A percentile compares a stretch with the other conserved stretches of the same genome.
Evolutionary conservation across 768 basidiomycete species (phyloP).

Genomic region (Royoungia palumana): DNA sequence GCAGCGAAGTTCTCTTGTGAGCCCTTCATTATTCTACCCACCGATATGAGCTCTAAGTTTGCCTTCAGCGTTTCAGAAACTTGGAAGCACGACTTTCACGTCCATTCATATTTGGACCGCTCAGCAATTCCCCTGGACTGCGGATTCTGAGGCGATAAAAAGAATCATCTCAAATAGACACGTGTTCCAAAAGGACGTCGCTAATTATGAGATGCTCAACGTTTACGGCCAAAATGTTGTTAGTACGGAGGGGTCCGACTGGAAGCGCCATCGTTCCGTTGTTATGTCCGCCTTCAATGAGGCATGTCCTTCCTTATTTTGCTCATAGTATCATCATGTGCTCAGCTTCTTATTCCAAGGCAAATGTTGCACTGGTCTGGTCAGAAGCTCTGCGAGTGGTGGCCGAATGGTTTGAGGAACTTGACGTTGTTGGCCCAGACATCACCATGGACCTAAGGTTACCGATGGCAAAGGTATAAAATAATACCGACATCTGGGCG

Average conservation of each 20-base stretch:
- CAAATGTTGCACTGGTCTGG: conserved; percentile 50
- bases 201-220: conserved; percentile 39
- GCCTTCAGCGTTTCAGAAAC: conserved; percentile 29
- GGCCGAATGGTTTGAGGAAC: conserved; percentile 41
- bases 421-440: conserved; percentile 27
- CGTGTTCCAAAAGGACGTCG: conserved; percentile 40
- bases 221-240: conserved; percentile 48
- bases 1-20: conserved; percentile 36
- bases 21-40: conserved; percentile 3
- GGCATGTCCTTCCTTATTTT: conserved; percentile 19
- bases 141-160: conserved; percentile 43
- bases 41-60: background rate
- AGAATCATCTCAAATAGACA: conserved; percentile 30
- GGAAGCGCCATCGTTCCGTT: conserved; percentile 45
- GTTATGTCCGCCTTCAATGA: conserved; percentile 52
- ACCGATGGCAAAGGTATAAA: conserved; percentile 14
- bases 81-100: conserved; percentile 38
- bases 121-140: conserved; percentile 38
- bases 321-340: conserved; percentile 4
- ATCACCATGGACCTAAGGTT: conserved; percentile 15
- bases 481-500: background rate
- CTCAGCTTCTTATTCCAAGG: conserved; percentile 26
- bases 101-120: conserved; percentile 33
- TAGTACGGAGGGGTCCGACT: conserved; percentile 41
- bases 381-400: conserved; percentile 38